Percentiles rank a stretch among this genome's conserved stretches.
Evolutionary conservation across 345 rosid genomes (phyloP).

Genomic region (Corchorus capsularis): DNA sequence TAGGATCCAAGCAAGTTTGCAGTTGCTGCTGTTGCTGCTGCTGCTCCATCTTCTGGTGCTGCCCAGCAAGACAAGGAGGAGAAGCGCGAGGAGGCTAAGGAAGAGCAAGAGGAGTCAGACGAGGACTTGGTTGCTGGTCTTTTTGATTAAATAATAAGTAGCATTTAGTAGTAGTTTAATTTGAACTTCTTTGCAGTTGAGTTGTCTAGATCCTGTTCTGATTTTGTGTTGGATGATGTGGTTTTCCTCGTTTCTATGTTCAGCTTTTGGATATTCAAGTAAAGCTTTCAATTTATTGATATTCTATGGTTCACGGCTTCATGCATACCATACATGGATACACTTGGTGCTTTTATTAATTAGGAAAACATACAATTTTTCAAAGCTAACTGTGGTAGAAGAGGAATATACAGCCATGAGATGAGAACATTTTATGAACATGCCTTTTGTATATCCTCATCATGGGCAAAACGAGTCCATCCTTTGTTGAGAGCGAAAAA

Average conservation of each 20-base stretch:
- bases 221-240: background rate
- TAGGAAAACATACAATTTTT: no score
- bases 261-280: background rate
- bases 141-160: conserved; percentile 32
- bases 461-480: no score
- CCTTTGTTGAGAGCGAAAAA: no score
- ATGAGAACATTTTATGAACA: no score
- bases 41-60: conserved; percentile 20
- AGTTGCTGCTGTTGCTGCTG: conserved; percentile 30
- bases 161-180: background rate
- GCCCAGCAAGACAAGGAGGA: conserved; percentile 39
- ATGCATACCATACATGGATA: no score
- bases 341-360: no score
- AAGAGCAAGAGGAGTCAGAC: conserved; percentile 43
- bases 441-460: no score
- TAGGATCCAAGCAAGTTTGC: conserved; percentile 62
- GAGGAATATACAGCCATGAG: no score
- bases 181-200: background rate
- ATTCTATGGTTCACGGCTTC: background rate
- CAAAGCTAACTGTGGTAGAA: no score
- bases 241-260: background rate
- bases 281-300: background rate
- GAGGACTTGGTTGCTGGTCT: conserved; percentile 41
- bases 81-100: background rate
- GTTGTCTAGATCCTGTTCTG: background rate